These are phyloP conservation scores for Fragaria iinumae DNA, from an alignment of 306 rosid species.

Conservation along the genomic window DNA sequence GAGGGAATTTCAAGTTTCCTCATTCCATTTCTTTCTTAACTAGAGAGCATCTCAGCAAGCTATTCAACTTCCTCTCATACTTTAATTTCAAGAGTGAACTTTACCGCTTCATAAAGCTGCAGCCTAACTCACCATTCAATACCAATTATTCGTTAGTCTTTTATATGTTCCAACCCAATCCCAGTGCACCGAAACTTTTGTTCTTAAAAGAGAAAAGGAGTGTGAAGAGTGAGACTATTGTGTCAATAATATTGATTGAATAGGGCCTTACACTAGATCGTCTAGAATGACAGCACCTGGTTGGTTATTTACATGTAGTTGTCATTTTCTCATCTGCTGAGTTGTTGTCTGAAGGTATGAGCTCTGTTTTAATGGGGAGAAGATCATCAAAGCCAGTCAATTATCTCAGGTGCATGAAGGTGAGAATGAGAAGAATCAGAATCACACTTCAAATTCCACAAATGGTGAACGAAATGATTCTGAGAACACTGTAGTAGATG, in stretches of 20 bases:
- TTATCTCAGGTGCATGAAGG: slow-evolving; percentile 54
- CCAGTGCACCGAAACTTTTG: neutral
- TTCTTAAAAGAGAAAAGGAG: neutral
- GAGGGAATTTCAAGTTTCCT: neutral
- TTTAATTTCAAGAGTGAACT: neutral
- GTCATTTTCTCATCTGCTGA: slow-evolving; percentile 10
- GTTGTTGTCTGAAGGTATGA: slow-evolving; percentile 64
- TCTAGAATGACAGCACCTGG: neutral
- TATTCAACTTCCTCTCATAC: neutral
- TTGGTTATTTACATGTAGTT: neutral
- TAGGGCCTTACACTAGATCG: neutral
- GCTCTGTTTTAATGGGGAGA: slow-evolving; percentile 84
- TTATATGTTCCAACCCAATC: neutral
- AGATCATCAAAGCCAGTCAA: slow-evolving; percentile 51
- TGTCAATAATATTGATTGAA: neutral
- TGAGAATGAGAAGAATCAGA: slow-evolving; percentile 64
- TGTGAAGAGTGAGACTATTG: neutral
- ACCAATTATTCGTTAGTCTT: neutral
- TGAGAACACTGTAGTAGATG: slow-evolving; percentile 61
- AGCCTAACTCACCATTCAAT: neutral
- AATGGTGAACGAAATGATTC: slow-evolving; percentile 66
- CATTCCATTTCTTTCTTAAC: neutral
- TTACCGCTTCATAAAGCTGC: neutral
- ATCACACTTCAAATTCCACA: slow-evolving; percentile 53
- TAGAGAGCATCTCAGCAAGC: neutral